Evolutionary conservation across 345 rosid species (phyloP).

Genomic region (Citrus hindsii): DNA sequence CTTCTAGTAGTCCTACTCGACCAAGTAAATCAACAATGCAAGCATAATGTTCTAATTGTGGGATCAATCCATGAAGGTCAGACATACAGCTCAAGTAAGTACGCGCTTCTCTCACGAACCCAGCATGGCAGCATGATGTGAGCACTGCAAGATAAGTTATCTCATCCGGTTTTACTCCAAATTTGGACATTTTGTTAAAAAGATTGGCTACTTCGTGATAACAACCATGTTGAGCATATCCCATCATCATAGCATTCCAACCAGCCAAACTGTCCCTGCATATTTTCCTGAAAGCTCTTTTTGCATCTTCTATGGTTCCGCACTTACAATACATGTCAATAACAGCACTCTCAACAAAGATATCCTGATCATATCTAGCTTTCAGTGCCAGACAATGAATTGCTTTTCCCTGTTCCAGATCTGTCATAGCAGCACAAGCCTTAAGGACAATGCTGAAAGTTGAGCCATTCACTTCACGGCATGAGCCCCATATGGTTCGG

Average conservation of each 20-base stretch:
- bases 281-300: conserved; percentile 29
- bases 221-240: conserved; percentile 42
- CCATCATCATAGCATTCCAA: conserved; percentile 49
- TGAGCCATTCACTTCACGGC: conserved; percentile 21
- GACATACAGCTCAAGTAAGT: conserved; percentile 23
- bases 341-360: conserved; percentile 36
- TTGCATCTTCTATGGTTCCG: conserved; percentile 34
- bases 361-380: conserved; percentile 25
- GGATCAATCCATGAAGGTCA: conserved; percentile 31
- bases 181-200: conserved; percentile 27
- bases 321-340: conserved; percentile 45
- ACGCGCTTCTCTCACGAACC: conserved; percentile 34
- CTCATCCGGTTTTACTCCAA: conserved; percentile 39
- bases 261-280: conserved; percentile 30
- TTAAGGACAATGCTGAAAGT: conserved; percentile 36
- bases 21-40: conserved; percentile 45
- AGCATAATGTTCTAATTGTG: conserved; percentile 38
- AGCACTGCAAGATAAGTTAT: conserved; percentile 43
- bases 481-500: conserved; percentile 10
- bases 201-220: conserved; percentile 28
- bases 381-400: conserved; percentile 33
- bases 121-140: conserved; percentile 46
- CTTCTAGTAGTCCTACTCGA: conserved; percentile 37
- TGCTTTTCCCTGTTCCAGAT: conserved; percentile 33
- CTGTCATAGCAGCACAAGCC: conserved; percentile 36